A percentile compares a stretch with the other conserved stretches of the same genome.
phyloP scores from a whole-genome alignment of 164 flowering plant species.

The Nymphaea thermarum region DNA sequence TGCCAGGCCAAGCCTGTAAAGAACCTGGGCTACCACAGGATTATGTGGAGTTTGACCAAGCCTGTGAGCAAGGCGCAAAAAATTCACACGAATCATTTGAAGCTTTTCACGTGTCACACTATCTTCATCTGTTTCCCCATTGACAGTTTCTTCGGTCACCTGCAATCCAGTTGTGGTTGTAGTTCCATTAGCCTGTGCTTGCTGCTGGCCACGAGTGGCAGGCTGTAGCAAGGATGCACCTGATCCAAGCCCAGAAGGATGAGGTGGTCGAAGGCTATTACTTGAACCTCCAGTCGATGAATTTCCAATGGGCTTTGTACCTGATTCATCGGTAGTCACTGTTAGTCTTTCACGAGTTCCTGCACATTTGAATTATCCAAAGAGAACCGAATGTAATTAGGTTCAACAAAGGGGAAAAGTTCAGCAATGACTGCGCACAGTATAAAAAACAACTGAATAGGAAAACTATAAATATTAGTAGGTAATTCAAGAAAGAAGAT shows the following conservation, averaged over 20 bases:
- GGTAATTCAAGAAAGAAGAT: too few species aligned
- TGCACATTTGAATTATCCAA: neutral
- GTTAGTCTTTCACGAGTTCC: neutral
- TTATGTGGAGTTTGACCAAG: conserved; percentile 99
- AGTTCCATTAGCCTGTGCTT: conserved; percentile 63
- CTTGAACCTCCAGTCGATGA: neutral
- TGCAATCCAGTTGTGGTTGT: conserved; percentile 41
- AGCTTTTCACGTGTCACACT: conserved; percentile 95
- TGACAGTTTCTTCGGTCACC: conserved; percentile 46
- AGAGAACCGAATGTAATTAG: too few species aligned
- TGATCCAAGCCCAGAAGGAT: conserved; percentile 95
- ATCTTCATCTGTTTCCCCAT: conserved; percentile 72
- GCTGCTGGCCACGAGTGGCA: conserved; percentile 55
- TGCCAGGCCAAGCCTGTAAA: conserved; percentile 89
- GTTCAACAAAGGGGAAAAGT: neutral
- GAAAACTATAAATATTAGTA: neutral
- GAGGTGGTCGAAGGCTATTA: conserved; percentile 17
- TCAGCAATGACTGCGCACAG: neutral
- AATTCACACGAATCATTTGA: conserved; percentile 94
- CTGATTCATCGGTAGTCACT: neutral
- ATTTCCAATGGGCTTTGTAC: neutral
- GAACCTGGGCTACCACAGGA: conserved; percentile 96
- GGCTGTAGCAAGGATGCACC: conserved; percentile 79
- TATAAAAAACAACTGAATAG: neutral
- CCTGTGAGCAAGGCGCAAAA: conserved; percentile 90